phyloP scores from a whole-genome alignment of 2,329 filamentous ascomycete genomes.

The Diaporthe sp. region DNA sequence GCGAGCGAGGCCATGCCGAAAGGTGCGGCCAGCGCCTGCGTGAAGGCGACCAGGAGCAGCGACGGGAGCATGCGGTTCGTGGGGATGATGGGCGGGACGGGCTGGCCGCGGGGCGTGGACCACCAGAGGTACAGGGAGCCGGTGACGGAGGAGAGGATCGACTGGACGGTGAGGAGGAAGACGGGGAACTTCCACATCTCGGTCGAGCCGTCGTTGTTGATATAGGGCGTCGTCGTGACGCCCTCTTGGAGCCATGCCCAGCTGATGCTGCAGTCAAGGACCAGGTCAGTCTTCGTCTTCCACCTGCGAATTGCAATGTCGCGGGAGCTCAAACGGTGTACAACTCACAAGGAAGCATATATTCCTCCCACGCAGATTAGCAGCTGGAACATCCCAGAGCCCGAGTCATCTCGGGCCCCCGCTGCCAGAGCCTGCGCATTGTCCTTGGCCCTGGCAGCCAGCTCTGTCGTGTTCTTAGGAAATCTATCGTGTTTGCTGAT shows the following conservation, averaged over 20 bases:
- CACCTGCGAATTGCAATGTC: neutral
- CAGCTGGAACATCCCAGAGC: conserved; percentile 79
- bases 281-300: conserved; percentile 17
- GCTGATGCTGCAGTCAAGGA: conserved; percentile 75
- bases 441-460: conserved; percentile 50
- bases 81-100: conserved; percentile 80
- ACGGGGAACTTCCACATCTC: conserved; percentile 94
- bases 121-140: conserved; percentile 85
- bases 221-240: conserved; percentile 93
- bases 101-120: conserved; percentile 67
- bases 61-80: conserved; percentile 80
- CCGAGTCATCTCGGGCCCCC: conserved; percentile 25
- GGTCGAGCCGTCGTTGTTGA: conserved; percentile 67
- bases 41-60: conserved; percentile 87
- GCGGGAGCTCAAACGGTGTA: neutral
- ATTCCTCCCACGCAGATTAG: conserved; percentile 93
- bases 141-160: conserved; percentile 85
- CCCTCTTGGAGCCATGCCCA: conserved; percentile 98
- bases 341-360: conserved; percentile 91
- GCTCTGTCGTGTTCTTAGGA: conserved; percentile 52
- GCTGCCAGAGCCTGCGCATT: conserved; percentile 43
- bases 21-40: conserved; percentile 89
- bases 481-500: conserved; percentile 63
- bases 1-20: conserved; percentile 94
- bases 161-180: conserved; percentile 97